These are phyloP conservation scores for Cunninghamia lanceolata DNA, from an alignment of 75 land plant species.

Conservation along the genomic window DNA sequence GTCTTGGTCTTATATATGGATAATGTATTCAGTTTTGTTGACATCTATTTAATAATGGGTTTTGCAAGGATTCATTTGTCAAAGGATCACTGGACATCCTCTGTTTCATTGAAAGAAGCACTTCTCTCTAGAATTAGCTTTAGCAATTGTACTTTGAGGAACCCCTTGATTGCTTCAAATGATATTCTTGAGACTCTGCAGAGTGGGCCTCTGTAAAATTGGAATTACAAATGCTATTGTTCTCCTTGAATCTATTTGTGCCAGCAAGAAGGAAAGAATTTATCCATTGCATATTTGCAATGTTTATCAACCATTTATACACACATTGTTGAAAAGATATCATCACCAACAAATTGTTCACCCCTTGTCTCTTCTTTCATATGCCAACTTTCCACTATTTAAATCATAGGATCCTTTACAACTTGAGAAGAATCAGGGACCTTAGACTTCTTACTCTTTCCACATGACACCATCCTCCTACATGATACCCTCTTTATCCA, in stretches of 20 bases:
- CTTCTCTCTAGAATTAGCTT: constrained; percentile 3
- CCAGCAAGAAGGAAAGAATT: neutral
- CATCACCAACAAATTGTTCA: neutral
- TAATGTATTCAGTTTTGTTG: neutral
- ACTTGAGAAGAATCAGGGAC: too few species aligned
- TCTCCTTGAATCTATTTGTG: neutral
- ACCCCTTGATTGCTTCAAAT: too few species aligned
- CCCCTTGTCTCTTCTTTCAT: neutral
- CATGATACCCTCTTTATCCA: too few species aligned
- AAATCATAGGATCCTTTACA: neutral
- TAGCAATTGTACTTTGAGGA: constrained; percentile 10
- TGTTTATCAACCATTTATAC: neutral
- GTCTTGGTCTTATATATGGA: neutral
- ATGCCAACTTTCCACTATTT: neutral
- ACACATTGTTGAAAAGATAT: neutral
- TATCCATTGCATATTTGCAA: neutral
- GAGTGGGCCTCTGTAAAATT: too few species aligned
- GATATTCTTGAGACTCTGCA: too few species aligned
- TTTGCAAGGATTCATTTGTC: neutral
- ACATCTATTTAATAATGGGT: constrained; percentile 11
- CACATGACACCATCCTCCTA: too few species aligned
- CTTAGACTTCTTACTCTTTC: too few species aligned
- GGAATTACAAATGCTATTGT: too few species aligned
- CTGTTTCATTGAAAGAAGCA: constrained; percentile 8
- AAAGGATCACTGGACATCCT: neutral